Base-by-base conservation (phyloP, 768 basidiomycete species). In the Erythrobasidium yunnanense region DNA sequence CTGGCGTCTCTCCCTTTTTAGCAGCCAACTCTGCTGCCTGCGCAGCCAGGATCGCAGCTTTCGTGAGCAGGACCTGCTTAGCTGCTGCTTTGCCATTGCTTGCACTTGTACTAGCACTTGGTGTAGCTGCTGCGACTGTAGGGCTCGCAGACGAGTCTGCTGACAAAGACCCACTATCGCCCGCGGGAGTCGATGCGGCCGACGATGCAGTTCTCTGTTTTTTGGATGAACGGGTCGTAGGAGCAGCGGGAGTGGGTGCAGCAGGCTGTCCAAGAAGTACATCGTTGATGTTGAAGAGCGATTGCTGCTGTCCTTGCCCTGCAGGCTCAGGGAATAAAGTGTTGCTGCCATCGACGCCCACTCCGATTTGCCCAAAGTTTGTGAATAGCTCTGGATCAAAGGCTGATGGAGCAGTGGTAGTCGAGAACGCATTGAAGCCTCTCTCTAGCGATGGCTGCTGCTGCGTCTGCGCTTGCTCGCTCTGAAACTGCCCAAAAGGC, bases 31-130 rank as follows among this genome's bases (percentile, higher is more conserved):
- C 60, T 6, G 29, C 47, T 4, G 49, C 23, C 30, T 63, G 60
- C 49, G 32, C n/a, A 6, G 45, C 60, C n/a, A 63, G 30, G 25
- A 63, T 51, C 13, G 46, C 60, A 4, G 60, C 60, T 27, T 63
- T 63, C 32, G 60, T 63, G 22, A 63, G 60, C 45, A 63, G n/a
- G 6, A 35, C 29, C 47, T 49, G 47, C 17, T 18, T 33, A 6
- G 57, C 5, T 18, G 57, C 15, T 4, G 30, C 42, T 8, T 20
- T 49, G 17, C 30, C 57, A 32, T 45, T 55, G 11, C 17, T 20
- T 20, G 32, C 33, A 20, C 56, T 33, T 58, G 56, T 18, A 27
- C 29, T n/a, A n/a, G n/a, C n/a, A n/a, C 50, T 15, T 23, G 50
- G 20, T 8, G 50, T 52, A 11, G 50, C 13, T 52, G 8, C 50